Conservation (phyloP, 148 eudicot genomes). For the Fagopyrum esculentum region DNA sequence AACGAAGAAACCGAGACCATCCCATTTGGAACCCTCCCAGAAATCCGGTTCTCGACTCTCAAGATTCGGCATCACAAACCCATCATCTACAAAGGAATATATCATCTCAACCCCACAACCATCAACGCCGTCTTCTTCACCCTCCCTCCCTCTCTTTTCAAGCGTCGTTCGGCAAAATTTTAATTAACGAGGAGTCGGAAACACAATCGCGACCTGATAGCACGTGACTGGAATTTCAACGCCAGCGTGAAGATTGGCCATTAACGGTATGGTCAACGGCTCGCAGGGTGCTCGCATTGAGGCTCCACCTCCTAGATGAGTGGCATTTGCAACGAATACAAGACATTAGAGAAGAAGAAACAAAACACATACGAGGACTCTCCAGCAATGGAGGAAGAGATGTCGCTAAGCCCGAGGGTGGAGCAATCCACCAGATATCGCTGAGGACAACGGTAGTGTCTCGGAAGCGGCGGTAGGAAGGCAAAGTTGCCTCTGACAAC, state of each 20-base stretch:
- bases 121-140: conserved; percentile 13
- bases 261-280: conserved; percentile 29
- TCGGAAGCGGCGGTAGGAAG: conserved; percentile 14
- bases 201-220: conserved; percentile 52
- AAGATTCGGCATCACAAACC: conserved; percentile 54
- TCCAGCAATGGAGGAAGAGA: conserved; percentile 7
- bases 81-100: conserved; percentile 32
- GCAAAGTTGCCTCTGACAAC: conserved; percentile 17
- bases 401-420: background rate
- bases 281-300: conserved; percentile 26
- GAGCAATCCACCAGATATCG: background rate
- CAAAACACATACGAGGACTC: conserved; percentile 4
- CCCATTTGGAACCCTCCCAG: conserved; percentile 91
- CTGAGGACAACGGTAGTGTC: background rate
- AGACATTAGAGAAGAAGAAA: conserved; percentile 15
- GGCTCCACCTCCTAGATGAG: conserved; percentile 17
- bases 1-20: conserved; percentile 66
- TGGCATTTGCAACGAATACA: conserved; percentile 11
- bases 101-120: conserved; percentile 8
- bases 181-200: background rate
- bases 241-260: conserved; percentile 24
- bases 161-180: background rate
- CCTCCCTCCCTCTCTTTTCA: conserved; percentile 12
- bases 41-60: conserved; percentile 53
- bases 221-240: conserved; percentile 81